Conservation (phyloP, 257 asterid genomes). For the Fraxinus americana region DNA sequence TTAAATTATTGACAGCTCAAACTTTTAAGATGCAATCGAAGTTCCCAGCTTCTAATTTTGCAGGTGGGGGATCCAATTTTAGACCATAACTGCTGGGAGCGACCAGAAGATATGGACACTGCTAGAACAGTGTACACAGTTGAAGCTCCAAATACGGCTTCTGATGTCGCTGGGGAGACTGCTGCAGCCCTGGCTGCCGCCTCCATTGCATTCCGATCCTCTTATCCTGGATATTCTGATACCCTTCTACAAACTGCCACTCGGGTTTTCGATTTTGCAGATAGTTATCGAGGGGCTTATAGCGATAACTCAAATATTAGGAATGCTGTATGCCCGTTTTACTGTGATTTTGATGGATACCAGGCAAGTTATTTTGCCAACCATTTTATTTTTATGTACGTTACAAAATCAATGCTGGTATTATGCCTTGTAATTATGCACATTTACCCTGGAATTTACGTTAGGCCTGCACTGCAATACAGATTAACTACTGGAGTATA, state of each 20-base stretch:
- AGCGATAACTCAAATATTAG: conserved; percentile 74
- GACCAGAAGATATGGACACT: conserved; percentile 99
- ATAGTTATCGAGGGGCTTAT: conserved; percentile 80
- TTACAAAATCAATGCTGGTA: neutral
- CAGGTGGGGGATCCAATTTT: conserved; percentile 92
- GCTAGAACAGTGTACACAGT: conserved; percentile 80
- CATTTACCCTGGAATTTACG: neutral
- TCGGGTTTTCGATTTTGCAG: conserved; percentile 77
- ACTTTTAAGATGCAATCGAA: neutral
- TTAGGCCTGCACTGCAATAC: neutral
- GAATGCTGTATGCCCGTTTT: conserved; percentile 81
- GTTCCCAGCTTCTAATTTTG: neutral
- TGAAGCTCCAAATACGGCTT: conserved; percentile 95
- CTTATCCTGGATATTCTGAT: conserved; percentile 77
- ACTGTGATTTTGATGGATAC: conserved; percentile 95
- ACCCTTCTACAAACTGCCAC: conserved; percentile 65
- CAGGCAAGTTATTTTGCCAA: conserved; percentile 49
- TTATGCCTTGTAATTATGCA: neutral
- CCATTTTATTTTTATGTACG: neutral
- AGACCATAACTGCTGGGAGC: conserved; percentile 96
- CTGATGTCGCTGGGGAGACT: conserved; percentile 94
- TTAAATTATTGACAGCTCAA: neutral
- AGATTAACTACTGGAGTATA: neutral
- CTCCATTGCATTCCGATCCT: conserved; percentile 71
- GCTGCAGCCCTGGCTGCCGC: conserved; percentile 99